Conservation (phyloP, 176 grass and related monocot genomes). For the Oryza meyeriana region DNA sequence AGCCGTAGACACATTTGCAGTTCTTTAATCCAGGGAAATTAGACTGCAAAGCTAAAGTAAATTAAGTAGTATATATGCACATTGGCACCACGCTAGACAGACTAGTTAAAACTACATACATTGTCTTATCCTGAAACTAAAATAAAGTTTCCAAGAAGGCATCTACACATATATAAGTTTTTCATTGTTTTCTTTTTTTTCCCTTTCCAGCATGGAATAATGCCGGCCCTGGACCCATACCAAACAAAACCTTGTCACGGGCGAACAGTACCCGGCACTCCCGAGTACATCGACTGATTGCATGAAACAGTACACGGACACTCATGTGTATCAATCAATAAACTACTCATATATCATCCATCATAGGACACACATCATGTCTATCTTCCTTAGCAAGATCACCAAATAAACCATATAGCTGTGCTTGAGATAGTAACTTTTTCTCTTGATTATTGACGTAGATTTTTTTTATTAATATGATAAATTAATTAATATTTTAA, state of each 20-base stretch:
- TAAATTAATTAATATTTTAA: too few relatives aligned
- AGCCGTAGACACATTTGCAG: not conserved
- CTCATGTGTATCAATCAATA: slow-evolving; percentile 13
- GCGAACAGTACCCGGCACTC: slow-evolving; percentile 40
- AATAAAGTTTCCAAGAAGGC: not conserved
- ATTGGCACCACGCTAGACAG: not conserved
- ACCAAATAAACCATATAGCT: too few relatives aligned
- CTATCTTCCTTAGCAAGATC: not conserved
- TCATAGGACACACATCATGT: not conserved
- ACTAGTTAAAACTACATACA: not conserved
- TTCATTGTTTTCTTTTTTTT: not conserved
- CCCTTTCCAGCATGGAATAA: slow-evolving; percentile 36
- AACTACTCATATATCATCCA: slow-evolving; percentile 16
- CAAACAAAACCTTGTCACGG: slow-evolving; percentile 54
- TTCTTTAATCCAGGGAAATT: not conserved
- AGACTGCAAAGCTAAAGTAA: not conserved
- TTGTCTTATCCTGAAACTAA: not conserved
- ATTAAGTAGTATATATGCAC: too few relatives aligned
- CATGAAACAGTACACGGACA: slow-evolving; percentile 35
- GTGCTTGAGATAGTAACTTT: too few relatives aligned
- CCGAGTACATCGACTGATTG: slow-evolving; percentile 45
- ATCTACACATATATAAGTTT: not conserved
- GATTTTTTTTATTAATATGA: too few relatives aligned
- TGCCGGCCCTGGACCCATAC: slow-evolving; percentile 38
- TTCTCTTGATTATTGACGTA: too few relatives aligned